Conservation (phyloP, 192 early-diverging fungal species). For the Coemansia sp. region DNA sequence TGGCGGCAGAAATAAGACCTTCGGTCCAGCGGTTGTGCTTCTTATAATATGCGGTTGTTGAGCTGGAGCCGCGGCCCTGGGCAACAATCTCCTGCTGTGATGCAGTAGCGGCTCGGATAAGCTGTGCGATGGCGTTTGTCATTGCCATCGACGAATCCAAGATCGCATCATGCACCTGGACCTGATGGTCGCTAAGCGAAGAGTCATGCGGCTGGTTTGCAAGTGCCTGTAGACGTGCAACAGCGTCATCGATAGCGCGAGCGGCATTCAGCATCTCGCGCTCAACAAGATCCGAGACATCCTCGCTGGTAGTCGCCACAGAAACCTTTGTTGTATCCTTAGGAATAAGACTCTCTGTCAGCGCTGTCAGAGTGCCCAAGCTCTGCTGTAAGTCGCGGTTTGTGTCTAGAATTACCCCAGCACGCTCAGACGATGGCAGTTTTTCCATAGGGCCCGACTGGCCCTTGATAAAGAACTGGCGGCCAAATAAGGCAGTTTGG, state of each 20-base stretch:
- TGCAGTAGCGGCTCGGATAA: constrained; percentile 91
- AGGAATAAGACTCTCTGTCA: constrained; percentile 76
- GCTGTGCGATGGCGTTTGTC: constrained; percentile 89
- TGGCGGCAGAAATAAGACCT: constrained; percentile 94
- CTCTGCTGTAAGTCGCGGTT: constrained; percentile 76
- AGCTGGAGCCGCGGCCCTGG: constrained; percentile 78
- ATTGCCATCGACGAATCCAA: constrained; percentile 88
- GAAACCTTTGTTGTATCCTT: constrained; percentile 55
- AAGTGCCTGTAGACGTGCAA: constrained; percentile 75
- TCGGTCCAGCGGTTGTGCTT: constrained; percentile 99
- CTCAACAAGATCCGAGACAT: constrained; percentile 90
- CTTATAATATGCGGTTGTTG: constrained; percentile 92
- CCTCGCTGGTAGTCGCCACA: constrained; percentile 58
- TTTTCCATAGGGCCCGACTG: constrained; percentile 74
- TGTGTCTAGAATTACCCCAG: constrained; percentile 72
- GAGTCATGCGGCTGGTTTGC: constrained; percentile 75
- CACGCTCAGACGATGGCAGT: constrained; percentile 62
- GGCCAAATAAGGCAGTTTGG: constrained; percentile 63
- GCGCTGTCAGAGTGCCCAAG: constrained; percentile 67
- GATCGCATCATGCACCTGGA: constrained; percentile 90
- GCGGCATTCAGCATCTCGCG: constrained; percentile 91
- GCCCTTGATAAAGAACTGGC: constrained; percentile 84
- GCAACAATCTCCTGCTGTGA: constrained; percentile 97
- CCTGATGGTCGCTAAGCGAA: constrained; percentile 66
- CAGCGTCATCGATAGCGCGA: constrained; percentile 88